These are phyloP conservation scores for Agrostemma githago DNA, from an alignment of 148 eudicot genomes.

Conservation along the genomic window DNA sequence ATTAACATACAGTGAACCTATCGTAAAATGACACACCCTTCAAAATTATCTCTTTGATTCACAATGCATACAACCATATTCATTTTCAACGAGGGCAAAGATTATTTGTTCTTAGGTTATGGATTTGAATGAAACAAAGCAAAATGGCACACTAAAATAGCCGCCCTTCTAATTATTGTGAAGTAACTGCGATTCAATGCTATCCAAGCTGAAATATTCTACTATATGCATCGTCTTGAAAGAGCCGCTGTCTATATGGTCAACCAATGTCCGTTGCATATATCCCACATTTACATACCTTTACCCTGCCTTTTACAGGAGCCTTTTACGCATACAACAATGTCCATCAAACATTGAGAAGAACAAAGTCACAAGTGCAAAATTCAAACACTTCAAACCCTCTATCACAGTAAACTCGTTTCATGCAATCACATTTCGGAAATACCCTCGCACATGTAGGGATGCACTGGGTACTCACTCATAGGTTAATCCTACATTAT, in stretches of 20 bases:
- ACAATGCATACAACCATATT: not conserved
- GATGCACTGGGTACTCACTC: too few relatives aligned
- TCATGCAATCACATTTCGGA: not conserved
- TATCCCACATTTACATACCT: too few relatives aligned
- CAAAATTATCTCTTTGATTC: not conserved
- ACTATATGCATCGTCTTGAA: too few relatives aligned
- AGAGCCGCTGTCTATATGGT: too few relatives aligned
- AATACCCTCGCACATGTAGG: not conserved
- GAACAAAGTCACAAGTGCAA: not conserved
- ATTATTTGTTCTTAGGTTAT: not conserved
- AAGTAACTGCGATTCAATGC: too few relatives aligned
- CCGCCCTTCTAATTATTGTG: not conserved
- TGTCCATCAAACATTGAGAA: not conserved
- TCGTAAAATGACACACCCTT: not conserved
- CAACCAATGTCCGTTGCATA: too few relatives aligned
- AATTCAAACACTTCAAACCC: not conserved
- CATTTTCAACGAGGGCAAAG: not conserved
- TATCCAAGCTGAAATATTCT: too few relatives aligned
- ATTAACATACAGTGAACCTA: not conserved
- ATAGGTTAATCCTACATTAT: too few relatives aligned
- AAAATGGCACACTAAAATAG: not conserved
- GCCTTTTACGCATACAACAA: too few relatives aligned
- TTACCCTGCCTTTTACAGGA: too few relatives aligned
- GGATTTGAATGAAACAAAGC: not conserved
- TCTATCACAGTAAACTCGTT: not conserved